These are phyloP conservation scores for Trichoderma harzianum DNA, from an alignment of 2,329 filamentous ascomycete genomes.

Conservation along the genomic window DNA sequence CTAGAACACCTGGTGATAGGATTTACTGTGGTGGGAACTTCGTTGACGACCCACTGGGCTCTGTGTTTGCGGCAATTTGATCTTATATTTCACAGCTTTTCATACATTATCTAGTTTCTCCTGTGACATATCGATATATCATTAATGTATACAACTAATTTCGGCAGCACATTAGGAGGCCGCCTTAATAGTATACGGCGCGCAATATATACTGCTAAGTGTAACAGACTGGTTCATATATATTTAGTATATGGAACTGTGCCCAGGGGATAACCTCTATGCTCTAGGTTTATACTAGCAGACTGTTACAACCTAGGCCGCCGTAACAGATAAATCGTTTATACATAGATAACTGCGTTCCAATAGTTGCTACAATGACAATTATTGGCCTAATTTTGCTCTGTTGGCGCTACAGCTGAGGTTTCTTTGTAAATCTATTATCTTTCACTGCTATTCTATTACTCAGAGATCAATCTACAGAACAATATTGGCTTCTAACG, in stretches of 20 bases:
- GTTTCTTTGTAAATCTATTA: background rate
- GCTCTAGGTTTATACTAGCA: background rate
- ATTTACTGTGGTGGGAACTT: background rate
- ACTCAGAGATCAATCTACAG: no score
- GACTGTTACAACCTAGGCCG: background rate
- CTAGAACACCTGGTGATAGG: background rate
- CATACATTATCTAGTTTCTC: background rate
- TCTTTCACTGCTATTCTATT: background rate
- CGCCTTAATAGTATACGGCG: background rate
- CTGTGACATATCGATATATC: background rate
- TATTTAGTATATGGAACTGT: background rate
- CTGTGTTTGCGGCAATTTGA: background rate
- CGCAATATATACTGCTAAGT: background rate
- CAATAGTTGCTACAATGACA: background rate
- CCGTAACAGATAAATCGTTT: background rate
- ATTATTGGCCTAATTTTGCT: background rate
- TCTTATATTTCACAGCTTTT: background rate
- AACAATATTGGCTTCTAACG: no score
- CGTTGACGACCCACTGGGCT: background rate
- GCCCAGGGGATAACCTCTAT: background rate
- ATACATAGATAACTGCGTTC: background rate
- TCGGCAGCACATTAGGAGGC: background rate
- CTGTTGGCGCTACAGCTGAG: background rate
- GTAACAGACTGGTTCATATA: background rate
- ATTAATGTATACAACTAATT: background rate